These are phyloP conservation scores for Penicillium sp. DNA, from an alignment of 2,329 filamentous ascomycete species.

Conservation along the genomic window DNA sequence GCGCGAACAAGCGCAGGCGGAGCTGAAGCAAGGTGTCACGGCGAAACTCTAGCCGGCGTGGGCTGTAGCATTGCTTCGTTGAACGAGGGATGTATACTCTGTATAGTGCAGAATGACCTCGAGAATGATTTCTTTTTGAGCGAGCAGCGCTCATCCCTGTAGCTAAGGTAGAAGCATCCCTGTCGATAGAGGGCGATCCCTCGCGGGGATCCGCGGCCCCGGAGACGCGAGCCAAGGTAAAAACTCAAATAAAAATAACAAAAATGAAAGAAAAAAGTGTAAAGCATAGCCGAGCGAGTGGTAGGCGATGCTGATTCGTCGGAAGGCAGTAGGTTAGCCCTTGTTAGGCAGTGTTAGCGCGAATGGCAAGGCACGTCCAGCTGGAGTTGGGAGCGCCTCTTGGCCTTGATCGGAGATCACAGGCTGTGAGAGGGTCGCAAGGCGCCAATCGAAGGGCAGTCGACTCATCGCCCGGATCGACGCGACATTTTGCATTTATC, in stretches of 20 bases:
- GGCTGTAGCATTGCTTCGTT: not conserved
- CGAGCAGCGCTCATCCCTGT: too few relatives aligned
- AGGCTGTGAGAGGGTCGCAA: not conserved
- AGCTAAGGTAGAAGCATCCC: too few relatives aligned
- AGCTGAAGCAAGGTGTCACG: conserved; percentile 37
- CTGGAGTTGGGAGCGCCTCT: conserved; percentile 17
- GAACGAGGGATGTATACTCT: not conserved
- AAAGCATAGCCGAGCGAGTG: conserved; percentile 20
- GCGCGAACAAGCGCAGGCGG: conserved; percentile 45
- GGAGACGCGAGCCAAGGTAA: conserved; percentile 14
- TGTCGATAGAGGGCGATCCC: conserved; percentile 7
- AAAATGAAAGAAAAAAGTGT: conserved; percentile 7
- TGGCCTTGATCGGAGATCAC: conserved; percentile 8
- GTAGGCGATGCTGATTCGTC: conserved; percentile 16
- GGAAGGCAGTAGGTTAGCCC: conserved; percentile 1
- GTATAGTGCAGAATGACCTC: too few relatives aligned
- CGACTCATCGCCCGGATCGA: conserved; percentile 10
- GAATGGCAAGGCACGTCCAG: conserved; percentile 12
- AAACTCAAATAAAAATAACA: not conserved
- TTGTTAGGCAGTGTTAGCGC: conserved; percentile 11
- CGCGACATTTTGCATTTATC: conserved; percentile 3
- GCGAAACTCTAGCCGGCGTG: conserved; percentile 32
- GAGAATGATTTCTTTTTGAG: too few relatives aligned
- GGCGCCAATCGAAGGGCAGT: not conserved
- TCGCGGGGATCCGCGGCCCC: conserved; percentile 16